phyloP scores from a whole-genome alignment of 805 yeast species.

The Wickerhamiella lipophila region DNA sequence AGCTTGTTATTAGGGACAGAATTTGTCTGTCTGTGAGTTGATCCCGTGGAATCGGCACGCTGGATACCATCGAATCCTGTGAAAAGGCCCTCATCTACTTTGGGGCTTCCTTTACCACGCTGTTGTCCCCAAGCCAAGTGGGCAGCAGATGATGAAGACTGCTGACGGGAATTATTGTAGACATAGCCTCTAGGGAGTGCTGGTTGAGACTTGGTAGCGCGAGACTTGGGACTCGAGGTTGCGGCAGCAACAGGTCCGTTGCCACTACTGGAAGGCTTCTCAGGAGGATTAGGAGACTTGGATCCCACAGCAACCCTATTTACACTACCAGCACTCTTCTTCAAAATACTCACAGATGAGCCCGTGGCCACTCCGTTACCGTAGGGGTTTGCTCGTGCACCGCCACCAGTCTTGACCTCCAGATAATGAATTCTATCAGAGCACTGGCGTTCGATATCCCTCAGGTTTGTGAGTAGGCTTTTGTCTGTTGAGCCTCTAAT shows the following conservation, averaged over 20 bases:
- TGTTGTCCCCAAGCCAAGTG: slow-evolving; percentile 19
- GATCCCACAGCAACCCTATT: slow-evolving; percentile 22
- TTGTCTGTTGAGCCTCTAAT: slow-evolving; percentile 28
- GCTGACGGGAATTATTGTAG: slow-evolving; percentile 9
- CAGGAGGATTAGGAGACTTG: slow-evolving; percentile 8
- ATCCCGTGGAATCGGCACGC: slow-evolving; percentile 1
- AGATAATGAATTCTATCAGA: slow-evolving; percentile 27
- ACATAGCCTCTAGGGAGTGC: slow-evolving; percentile 20
- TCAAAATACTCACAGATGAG: neutral
- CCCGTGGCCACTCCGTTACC: slow-evolving; percentile 15
- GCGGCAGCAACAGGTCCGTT: neutral
- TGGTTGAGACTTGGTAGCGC: slow-evolving; percentile 15
- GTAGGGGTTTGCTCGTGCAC: slow-evolving; percentile 20
- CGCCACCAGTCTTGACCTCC: slow-evolving; percentile 15
- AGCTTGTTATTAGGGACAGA: neutral
- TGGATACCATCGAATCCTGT: slow-evolving; percentile 9
- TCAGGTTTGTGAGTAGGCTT: slow-evolving; percentile 27
- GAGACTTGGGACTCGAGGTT: neutral
- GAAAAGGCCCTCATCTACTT: slow-evolving; percentile 6
- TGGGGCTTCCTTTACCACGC: slow-evolving; percentile 1
- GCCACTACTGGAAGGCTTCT: neutral
- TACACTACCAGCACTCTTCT: slow-evolving; percentile 10
- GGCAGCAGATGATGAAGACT: slow-evolving; percentile 19
- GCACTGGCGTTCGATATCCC: slow-evolving; percentile 32
- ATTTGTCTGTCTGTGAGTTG: neutral